Percentiles rank a stretch among this genome's conserved stretches.
phyloP scores from a whole-genome alignment of 306 rosid genomes.

The Trifolium subterraneum region DNA sequence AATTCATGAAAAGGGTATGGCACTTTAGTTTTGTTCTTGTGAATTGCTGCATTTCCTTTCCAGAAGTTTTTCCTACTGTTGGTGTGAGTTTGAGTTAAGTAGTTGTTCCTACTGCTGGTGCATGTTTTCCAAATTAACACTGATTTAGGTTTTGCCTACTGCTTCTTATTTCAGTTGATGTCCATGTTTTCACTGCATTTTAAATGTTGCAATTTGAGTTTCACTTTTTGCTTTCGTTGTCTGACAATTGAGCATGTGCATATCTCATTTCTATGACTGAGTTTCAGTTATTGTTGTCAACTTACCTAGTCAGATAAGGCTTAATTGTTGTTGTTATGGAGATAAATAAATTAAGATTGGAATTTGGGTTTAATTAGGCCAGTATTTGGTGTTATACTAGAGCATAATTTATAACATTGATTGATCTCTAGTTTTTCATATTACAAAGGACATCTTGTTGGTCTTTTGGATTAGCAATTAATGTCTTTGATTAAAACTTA shows the following conservation, averaged over 20 bases:
- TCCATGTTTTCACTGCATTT: background rate
- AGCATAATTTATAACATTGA: background rate
- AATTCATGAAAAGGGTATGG: constrained; percentile 3
- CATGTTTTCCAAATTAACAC: too few relatives aligned
- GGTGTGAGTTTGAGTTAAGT: too few relatives aligned
- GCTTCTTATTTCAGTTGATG: constrained; percentile 13
- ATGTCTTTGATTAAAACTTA: background rate
- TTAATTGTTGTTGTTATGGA: constrained; percentile 5
- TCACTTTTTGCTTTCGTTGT: background rate
- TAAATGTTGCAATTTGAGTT: constrained; percentile 10
- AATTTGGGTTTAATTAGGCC: constrained; percentile 2
- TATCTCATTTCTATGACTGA: background rate
- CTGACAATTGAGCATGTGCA: constrained; percentile 2
- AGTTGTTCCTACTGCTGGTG: too few relatives aligned
- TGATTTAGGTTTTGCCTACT: background rate
- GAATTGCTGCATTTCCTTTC: constrained; percentile 8
- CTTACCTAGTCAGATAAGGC: background rate
- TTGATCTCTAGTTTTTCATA: background rate
- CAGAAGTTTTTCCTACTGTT: background rate
- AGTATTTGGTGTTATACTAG: background rate
- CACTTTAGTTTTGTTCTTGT: background rate
- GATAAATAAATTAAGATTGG: constrained; percentile 10
- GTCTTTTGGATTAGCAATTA: background rate
- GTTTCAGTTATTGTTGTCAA: constrained; percentile 7
- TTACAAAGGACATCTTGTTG: background rate